These are phyloP conservation scores for Colletotrichum acutatum DNA, from an alignment of 2,329 filamentous ascomycete species.

Conservation along the genomic window DNA sequence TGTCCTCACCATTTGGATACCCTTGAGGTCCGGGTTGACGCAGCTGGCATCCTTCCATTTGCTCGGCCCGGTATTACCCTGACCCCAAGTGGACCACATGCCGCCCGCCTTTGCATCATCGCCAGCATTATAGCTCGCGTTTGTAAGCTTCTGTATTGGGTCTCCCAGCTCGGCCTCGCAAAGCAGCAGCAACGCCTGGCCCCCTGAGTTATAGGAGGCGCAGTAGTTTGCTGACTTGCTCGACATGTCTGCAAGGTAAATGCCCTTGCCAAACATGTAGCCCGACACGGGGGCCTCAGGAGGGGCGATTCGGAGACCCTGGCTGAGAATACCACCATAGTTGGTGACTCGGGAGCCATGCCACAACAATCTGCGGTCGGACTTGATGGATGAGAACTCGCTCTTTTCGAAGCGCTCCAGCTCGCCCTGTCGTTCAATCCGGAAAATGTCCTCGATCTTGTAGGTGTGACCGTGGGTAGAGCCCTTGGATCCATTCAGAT, in stretches of 20 bases:
- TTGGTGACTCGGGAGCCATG: slow-evolving; percentile 87
- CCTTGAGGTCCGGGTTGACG: slow-evolving; percentile 72
- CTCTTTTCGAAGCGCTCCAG: slow-evolving; percentile 72
- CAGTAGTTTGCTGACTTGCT: slow-evolving; percentile 88
- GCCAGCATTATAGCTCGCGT: slow-evolving; percentile 71
- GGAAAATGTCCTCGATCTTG: slow-evolving; percentile 80
- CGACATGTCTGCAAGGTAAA: slow-evolving; percentile 88
- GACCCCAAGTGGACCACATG: slow-evolving; percentile 76
- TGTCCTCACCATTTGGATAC: slow-evolving; percentile 73
- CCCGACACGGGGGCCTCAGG: slow-evolving; percentile 82
- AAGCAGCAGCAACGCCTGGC: slow-evolving; percentile 79
- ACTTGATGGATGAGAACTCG: slow-evolving; percentile 61
- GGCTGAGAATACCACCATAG: slow-evolving; percentile 86
- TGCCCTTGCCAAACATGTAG: slow-evolving; percentile 92
- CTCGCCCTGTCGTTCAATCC: slow-evolving; percentile 82
- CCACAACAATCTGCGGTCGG: slow-evolving; percentile 83
- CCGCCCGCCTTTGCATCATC: slow-evolving; percentile 69
- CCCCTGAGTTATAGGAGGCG: slow-evolving; percentile 67
- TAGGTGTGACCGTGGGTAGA: slow-evolving; percentile 72
- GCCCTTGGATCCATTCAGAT: slow-evolving; percentile 75
- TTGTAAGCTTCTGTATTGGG: slow-evolving; percentile 73
- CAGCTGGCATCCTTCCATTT: slow-evolving; percentile 81
- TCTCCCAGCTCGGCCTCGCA: slow-evolving; percentile 83
- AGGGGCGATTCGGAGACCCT: slow-evolving; percentile 90
- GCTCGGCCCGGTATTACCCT: slow-evolving; percentile 71